phyloP scores from a whole-genome alignment of 108 stramenopile genomes.

The Fistulifera pelliculosa region DNA sequence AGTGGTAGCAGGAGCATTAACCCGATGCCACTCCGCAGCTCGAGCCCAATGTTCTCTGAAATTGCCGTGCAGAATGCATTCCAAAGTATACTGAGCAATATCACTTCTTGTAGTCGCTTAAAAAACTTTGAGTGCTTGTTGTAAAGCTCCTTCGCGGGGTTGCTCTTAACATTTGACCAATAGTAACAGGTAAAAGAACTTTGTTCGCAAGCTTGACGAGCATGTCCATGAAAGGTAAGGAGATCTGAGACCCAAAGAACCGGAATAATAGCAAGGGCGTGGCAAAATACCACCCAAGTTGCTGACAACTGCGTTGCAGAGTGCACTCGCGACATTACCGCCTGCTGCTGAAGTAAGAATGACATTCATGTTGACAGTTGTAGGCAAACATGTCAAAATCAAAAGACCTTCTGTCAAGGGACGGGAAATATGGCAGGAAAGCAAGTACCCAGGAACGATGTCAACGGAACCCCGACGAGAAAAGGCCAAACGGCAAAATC shows the following conservation, averaged over 20 bases:
- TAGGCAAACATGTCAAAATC: conserved; percentile 78
- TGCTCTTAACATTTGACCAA: conserved; percentile 67
- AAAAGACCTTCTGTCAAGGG: conserved; percentile 63
- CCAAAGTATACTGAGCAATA: conserved; percentile 85
- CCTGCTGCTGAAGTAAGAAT: conserved; percentile 68
- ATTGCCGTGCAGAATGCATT: conserved; percentile 91
- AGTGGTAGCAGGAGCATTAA: conserved; percentile 52
- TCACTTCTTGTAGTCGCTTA: conserved; percentile 73
- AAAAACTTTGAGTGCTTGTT: conserved; percentile 42
- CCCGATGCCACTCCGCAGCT: conserved; percentile 34
- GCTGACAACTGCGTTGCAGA: conserved; percentile 86
- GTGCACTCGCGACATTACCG: conserved; percentile 76
- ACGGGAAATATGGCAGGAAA: conserved; percentile 42
- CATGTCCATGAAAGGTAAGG: conserved; percentile 68
- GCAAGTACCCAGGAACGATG: conserved; percentile 1
- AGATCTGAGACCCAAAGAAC: conserved; percentile 66
- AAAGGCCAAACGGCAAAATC: conserved; percentile 77
- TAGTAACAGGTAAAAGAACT: conserved; percentile 72
- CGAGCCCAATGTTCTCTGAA: conserved; percentile 45
- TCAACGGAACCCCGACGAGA: conserved; percentile 59
- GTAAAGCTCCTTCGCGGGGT: conserved; percentile 47
- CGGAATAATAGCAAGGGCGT: conserved; percentile 74
- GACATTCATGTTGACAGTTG: conserved; percentile 92
- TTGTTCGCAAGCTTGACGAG: conserved; percentile 68
- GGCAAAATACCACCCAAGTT: conserved; percentile 83